These are phyloP conservation scores for Barbarea vulgaris DNA, from an alignment of 345 rosid species.

Conservation along the genomic window DNA sequence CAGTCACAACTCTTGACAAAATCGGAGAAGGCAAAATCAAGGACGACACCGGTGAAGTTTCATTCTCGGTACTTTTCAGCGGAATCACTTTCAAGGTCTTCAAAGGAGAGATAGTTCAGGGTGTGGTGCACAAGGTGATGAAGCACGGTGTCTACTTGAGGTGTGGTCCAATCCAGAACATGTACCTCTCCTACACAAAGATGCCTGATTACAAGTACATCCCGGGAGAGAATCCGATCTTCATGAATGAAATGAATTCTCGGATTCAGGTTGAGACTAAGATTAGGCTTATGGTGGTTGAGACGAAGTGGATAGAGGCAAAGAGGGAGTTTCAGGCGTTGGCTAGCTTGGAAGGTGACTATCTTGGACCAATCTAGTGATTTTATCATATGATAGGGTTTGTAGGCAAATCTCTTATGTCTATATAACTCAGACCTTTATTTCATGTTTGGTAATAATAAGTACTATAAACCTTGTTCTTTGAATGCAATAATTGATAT, in stretches of 20 bases:
- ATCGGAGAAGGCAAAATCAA: constrained; percentile 80
- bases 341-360: constrained; percentile 82
- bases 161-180: constrained; percentile 68
- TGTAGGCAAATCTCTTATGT: not conserved
- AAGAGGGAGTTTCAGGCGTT: constrained; percentile 84
- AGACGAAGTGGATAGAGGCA: constrained; percentile 74
- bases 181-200: constrained; percentile 57
- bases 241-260: constrained; percentile 61
- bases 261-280: constrained; percentile 59
- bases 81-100: constrained; percentile 79
- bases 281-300: constrained; percentile 68
- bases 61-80: constrained; percentile 71
- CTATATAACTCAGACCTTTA: constrained; percentile 3
- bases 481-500: constrained; percentile 3
- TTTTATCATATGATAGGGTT: constrained; percentile 2
- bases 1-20: constrained; percentile 59
- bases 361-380: constrained; percentile 59
- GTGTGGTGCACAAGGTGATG: constrained; percentile 70
- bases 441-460: not conserved
- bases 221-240: constrained; percentile 71
- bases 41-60: constrained; percentile 66
- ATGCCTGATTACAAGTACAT: constrained; percentile 68
- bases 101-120: constrained; percentile 75
- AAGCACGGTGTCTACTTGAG: constrained; percentile 87
- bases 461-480: constrained; percentile 3